Evolutionary conservation across 1,284 basidiomycete species (phyloP).

Genomic region (Hypsizygus ulmarius): DNA sequence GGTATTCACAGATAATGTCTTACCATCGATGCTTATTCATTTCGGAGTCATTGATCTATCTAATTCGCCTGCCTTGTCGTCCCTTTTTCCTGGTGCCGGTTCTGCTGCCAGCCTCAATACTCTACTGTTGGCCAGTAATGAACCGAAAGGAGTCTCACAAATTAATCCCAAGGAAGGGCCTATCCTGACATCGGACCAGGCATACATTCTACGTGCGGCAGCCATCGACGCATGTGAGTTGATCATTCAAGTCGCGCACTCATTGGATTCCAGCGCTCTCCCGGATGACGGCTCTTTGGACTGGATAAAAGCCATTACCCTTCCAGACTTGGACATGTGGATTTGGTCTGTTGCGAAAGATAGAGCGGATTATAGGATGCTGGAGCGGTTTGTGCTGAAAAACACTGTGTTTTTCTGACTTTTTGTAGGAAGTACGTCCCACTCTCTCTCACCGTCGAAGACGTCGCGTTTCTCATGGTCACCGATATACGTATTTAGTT

Average conservation of each 20-base stretch:
- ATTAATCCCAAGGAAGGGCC: constrained; percentile 58
- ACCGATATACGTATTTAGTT: no score
- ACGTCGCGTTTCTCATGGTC: no score
- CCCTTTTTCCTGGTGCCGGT: constrained; percentile 45
- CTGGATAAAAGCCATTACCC: constrained; percentile 57
- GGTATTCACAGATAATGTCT: constrained; percentile 83
- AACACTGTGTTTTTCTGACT: constrained; percentile 66
- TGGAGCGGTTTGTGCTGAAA: constrained; percentile 61
- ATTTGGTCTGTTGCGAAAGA: constrained; percentile 77
- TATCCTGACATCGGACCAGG: constrained; percentile 54
- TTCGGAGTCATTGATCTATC: constrained; percentile 73
- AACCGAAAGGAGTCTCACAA: constrained; percentile 20
- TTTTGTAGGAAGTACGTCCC: neutral
- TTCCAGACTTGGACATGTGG: constrained; percentile 70
- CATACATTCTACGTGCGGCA: constrained; percentile 77
- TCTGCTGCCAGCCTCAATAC: constrained; percentile 34
- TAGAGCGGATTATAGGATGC: constrained; percentile 58
- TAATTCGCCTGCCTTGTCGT: constrained; percentile 37
- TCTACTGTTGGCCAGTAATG: constrained; percentile 34
- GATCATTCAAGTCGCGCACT: constrained; percentile 55
- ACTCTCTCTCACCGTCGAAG: neutral
- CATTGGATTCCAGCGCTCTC: constrained; percentile 31
- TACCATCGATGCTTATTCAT: constrained; percentile 80
- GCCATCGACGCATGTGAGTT: constrained; percentile 74
- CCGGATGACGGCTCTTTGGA: constrained; percentile 27